Percentiles rank a stretch among this genome's conserved stretches.
Evolutionary conservation across 192 early-diverging fungal genomes (phyloP).

Genomic region (Coemansia sp.): DNA sequence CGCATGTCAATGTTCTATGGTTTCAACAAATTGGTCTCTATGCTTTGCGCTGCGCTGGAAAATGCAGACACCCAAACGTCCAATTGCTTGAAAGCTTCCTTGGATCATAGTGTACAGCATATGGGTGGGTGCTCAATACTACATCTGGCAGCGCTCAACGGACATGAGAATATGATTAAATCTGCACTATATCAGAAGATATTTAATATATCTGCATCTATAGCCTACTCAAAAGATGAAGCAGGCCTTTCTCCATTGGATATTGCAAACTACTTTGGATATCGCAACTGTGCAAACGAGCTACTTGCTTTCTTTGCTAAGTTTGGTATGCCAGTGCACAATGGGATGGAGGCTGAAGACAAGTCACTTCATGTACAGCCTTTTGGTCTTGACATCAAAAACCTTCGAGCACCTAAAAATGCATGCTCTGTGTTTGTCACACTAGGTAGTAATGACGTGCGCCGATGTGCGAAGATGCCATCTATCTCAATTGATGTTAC

Average conservation of each 20-base stretch:
- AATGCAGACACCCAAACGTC: constrained; percentile 3
- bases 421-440: constrained; percentile 31
- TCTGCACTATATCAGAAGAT: constrained; percentile 17
- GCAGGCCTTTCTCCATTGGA: constrained; percentile 43
- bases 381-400: background rate
- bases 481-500: constrained; percentile 27
- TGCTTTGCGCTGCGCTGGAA: constrained; percentile 11
- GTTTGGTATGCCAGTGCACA: constrained; percentile 12
- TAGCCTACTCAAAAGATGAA: constrained; percentile 21
- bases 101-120: constrained; percentile 14
- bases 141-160: constrained; percentile 49
- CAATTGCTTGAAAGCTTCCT: constrained; percentile 14
- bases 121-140: constrained; percentile 29
- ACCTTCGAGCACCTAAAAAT: constrained; percentile 15
- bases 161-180: constrained; percentile 21
- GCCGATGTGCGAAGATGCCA: constrained; percentile 16
- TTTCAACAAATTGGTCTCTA: constrained; percentile 23
- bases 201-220: constrained; percentile 18
- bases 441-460: constrained; percentile 41
- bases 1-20: constrained; percentile 44
- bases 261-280: constrained; percentile 46
- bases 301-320: constrained; percentile 15
- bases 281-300: constrained; percentile 37
- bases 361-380: constrained; percentile 20
- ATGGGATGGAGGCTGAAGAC: background rate